Percentiles rank a stretch among this genome's conserved stretches.
phyloP scores from a whole-genome alignment of 441 rosid genomes.

The Metrosideros polymorpha region DNA sequence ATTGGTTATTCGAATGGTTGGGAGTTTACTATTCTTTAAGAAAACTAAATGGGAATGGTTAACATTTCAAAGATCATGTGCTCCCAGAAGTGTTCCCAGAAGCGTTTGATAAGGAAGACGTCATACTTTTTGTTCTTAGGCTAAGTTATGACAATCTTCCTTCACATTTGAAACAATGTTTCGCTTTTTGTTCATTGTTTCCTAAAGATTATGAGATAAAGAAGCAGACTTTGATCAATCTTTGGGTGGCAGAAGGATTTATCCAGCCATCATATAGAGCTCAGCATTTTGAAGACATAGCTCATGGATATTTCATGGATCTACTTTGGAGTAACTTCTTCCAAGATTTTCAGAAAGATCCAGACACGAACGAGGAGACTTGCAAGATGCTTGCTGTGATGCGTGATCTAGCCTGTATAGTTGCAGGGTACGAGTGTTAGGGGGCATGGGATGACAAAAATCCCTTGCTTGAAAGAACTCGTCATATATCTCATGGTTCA shows the following conservation, averaged over 20 bases:
- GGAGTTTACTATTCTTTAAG: background rate
- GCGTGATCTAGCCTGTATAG: background rate
- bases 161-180: background rate
- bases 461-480: background rate
- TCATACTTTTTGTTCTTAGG: background rate
- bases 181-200: background rate
- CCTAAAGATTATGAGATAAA: background rate
- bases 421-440: background rate
- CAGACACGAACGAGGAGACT: background rate
- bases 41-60: background rate
- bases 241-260: background rate
- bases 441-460: background rate
- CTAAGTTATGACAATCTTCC: background rate
- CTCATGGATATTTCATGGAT: too few relatives aligned
- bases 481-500: background rate
- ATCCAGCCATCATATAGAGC: background rate
- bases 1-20: background rate
- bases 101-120: background rate
- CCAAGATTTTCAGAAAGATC: background rate
- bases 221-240: background rate
- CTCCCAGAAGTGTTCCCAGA: background rate
- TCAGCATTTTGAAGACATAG: fast-evolving
- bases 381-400: background rate
- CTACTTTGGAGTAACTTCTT: background rate
- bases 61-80: background rate